These are phyloP conservation scores for Clavulina sp. DNA, from an alignment of 768 basidiomycete species.

Conservation along the genomic window DNA sequence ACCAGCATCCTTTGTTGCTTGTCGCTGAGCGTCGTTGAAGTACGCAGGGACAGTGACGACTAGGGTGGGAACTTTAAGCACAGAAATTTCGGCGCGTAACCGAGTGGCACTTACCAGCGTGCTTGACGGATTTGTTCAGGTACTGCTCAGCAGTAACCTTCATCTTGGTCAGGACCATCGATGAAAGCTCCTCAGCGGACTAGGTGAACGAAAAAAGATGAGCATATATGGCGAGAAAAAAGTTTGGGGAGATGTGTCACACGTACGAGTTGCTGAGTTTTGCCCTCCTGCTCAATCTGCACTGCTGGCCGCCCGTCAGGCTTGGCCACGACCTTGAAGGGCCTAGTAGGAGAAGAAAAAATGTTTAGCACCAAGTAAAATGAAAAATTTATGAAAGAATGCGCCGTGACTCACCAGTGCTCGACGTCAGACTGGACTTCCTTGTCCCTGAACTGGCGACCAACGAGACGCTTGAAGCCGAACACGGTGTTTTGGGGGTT, in stretches of 20 bases:
- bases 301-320: slow-evolving; percentile 62
- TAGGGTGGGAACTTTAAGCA: slow-evolving; percentile 24
- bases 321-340: slow-evolving; percentile 60
- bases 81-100: background rate
- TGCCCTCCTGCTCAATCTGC: slow-evolving; percentile 71
- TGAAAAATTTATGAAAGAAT: background rate
- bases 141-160: slow-evolving; percentile 88
- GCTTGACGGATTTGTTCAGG: slow-evolving; percentile 87
- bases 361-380: background rate
- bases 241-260: background rate
- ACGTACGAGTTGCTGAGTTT: slow-evolving; percentile 63
- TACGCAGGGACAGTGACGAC: slow-evolving; percentile 96
- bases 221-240: background rate
- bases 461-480: slow-evolving; percentile 87
- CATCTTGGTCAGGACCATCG: slow-evolving; percentile 85
- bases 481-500: slow-evolving; percentile 90
- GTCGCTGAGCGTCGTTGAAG: slow-evolving; percentile 98
- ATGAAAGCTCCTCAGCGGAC: slow-evolving; percentile 75
- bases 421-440: slow-evolving; percentile 84
- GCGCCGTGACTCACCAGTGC: slow-evolving; percentile 46
- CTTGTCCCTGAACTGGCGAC: slow-evolving; percentile 79
- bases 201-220: slow-evolving; percentile 19
- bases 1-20: slow-evolving; percentile 96
- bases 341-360: slow-evolving; percentile 28
- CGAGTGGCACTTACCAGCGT: slow-evolving; percentile 24